Evolutionary conservation across 495 filamentous ascomycete species (phyloP).

Genomic region (Aspergillus nanangensis): DNA sequence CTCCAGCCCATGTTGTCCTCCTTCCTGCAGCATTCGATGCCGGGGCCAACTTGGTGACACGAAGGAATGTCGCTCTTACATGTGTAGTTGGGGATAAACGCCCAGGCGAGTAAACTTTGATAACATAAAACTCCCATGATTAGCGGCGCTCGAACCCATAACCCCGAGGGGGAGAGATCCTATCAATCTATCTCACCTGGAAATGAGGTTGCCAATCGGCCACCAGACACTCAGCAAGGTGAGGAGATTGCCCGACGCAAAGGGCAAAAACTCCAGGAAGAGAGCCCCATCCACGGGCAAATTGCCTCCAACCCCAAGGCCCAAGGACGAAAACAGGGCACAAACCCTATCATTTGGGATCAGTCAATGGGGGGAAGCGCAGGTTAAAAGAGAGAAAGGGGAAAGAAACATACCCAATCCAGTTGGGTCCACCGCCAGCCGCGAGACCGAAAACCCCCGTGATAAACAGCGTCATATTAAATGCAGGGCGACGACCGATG

Average conservation of each 20-base stretch:
- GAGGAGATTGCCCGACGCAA: conserved; percentile 47
- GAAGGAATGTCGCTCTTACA: conserved; percentile 29
- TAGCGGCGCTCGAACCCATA: too few species aligned
- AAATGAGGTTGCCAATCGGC: conserved; percentile 54
- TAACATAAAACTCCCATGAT: too few species aligned
- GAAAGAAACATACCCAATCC: conserved; percentile 39
- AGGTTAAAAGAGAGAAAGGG: background rate
- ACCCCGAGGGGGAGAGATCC: too few species aligned
- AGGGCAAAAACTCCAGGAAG: conserved; percentile 57
- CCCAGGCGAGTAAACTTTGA: conserved; percentile 57
- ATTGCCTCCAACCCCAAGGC: conserved; percentile 58
- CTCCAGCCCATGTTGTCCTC: conserved; percentile 77
- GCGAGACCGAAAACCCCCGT: conserved; percentile 52
- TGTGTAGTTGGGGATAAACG: conserved; percentile 48
- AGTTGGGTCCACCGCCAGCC: conserved; percentile 47
- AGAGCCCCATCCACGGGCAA: conserved; percentile 53
- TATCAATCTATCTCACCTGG: conserved; percentile 21
- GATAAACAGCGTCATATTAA: conserved; percentile 55
- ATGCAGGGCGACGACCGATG: conserved; percentile 54
- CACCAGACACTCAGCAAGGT: conserved; percentile 58
- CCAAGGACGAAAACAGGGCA: conserved; percentile 45
- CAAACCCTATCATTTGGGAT: conserved; percentile 18
- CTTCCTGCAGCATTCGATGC: conserved; percentile 47
- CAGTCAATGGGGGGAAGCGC: background rate
- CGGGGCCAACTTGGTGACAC: conserved; percentile 21